These are phyloP conservation scores for Chaetomiaceae sp. DNA, from an alignment of 2,329 filamentous ascomycete genomes.

Conservation along the genomic window DNA sequence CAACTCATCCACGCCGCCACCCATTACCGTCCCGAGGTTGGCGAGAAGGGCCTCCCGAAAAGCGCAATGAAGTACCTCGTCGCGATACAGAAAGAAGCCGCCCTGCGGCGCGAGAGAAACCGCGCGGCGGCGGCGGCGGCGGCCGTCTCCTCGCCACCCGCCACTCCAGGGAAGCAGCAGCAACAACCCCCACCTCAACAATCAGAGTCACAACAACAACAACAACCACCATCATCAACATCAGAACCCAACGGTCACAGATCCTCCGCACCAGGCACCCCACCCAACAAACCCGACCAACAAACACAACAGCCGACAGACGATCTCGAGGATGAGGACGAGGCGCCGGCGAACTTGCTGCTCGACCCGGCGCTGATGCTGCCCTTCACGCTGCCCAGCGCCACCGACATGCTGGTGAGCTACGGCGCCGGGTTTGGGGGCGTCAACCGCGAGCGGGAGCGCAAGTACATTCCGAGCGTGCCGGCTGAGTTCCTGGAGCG, in stretches of 20 bases:
- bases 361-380: constrained; percentile 88
- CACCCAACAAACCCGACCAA: no score
- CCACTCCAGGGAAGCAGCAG: constrained; percentile 35
- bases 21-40: constrained; percentile 90
- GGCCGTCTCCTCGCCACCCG: constrained; percentile 35
- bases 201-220: constrained; percentile 15
- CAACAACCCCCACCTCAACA: no score
- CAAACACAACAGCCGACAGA: constrained; percentile 24
- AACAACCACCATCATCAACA: no score
- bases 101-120: constrained; percentile 50
- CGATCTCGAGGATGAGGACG: constrained; percentile 55
- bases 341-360: constrained; percentile 67
- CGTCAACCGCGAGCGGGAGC: constrained; percentile 80
- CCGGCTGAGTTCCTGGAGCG: constrained; percentile 89
- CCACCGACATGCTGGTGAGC: constrained; percentile 93
- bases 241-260: constrained; percentile 33
- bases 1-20: constrained; percentile 89
- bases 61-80: constrained; percentile 81
- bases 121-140: constrained; percentile 41
- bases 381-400: constrained; percentile 90
- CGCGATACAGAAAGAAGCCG: constrained; percentile 69
- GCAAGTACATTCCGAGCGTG: constrained; percentile 93
- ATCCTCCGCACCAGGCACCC: constrained; percentile 32
- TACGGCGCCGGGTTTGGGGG: constrained; percentile 95
- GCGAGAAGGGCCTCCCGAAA: constrained; percentile 86